These are phyloP conservation scores for Vicia faba DNA, from an alignment of 306 rosid species.

Conservation along the genomic window DNA sequence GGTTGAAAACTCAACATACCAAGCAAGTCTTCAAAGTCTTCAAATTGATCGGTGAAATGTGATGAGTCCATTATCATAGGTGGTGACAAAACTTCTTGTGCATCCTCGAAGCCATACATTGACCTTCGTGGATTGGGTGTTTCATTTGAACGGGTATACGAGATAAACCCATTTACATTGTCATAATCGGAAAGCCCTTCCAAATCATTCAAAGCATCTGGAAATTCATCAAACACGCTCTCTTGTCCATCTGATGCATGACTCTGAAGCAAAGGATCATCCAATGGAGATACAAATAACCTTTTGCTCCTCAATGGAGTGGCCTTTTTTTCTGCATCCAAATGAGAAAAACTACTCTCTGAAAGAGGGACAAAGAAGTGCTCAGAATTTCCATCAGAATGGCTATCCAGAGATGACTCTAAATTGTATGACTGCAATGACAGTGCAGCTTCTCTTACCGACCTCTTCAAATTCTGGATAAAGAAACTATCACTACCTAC, in stretches of 20 bases:
- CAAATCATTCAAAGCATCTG: slow-evolving; percentile 66
- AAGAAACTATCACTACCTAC: slow-evolving; percentile 51
- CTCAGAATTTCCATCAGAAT: slow-evolving; percentile 82
- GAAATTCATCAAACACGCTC: slow-evolving; percentile 55
- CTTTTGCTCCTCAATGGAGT: slow-evolving; percentile 69
- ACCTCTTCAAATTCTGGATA: slow-evolving; percentile 76
- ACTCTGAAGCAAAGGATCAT: slow-evolving; percentile 53
- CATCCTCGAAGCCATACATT: slow-evolving; percentile 71
- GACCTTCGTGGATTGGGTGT: slow-evolving; percentile 66
- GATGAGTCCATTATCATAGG: slow-evolving; percentile 85
- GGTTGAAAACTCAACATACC: slow-evolving; percentile 62
- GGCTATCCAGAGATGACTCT: slow-evolving; percentile 65
- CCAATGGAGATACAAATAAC: slow-evolving; percentile 57
- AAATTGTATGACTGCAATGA: slow-evolving; percentile 57
- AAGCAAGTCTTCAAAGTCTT: slow-evolving; percentile 91
- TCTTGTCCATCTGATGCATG: slow-evolving; percentile 49
- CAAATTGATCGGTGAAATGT: slow-evolving; percentile 73
- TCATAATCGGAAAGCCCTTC: slow-evolving; percentile 74
- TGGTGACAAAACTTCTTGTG: slow-evolving; percentile 87
- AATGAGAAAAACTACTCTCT: slow-evolving; percentile 68
- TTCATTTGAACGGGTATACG: slow-evolving; percentile 66
- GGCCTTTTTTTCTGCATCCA: slow-evolving; percentile 64
- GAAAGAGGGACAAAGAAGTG: slow-evolving; percentile 87
- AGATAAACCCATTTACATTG: slow-evolving; percentile 80
- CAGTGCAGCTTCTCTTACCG: slow-evolving; percentile 93